Base-by-base conservation (phyloP, 352 stramenopile genomes). In the Pythium utonaiense region DNA sequence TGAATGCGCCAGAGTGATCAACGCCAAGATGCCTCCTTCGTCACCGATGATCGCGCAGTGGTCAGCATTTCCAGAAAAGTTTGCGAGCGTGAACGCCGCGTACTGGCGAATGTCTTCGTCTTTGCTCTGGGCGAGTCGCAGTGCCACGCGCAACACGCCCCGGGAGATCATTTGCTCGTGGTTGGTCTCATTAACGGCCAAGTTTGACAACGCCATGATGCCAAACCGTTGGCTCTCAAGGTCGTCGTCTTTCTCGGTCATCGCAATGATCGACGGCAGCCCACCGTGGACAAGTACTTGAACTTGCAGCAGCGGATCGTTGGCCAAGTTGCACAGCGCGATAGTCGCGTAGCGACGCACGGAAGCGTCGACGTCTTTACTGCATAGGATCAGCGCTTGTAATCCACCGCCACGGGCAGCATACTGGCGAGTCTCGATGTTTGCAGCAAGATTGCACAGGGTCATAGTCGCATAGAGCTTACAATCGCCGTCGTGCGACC, bases 381-480 rank as follows among this genome's bases (percentile, higher is more conserved):
- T 69, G 45, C 74, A 73, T 21, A 98, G 62, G 27, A 98, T 75
- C 24, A 97, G 79, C 19, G 91, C 86, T 65, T 98, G 95, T 9
- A 98, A 67, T 0, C 93, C 95, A 24, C 96, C 96, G 24, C 91
- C 86, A 57, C 88, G 87, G 17, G 87, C 96, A 21, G 88, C 89
- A n/a, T 76, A 74, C 8, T 69, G 62, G 13, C 96, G 80, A 7
- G 93, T 98, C 52, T 97, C 90, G 13, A 82, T 81, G 67, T 98
- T 98, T 7, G 92, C 96, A 16, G 94, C 90, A 47, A 99, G 69
- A 70, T 99, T 99, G 52, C 89, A 91, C 33, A 99, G 73, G 21
- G 95, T 91, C 96, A 99, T 98, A 41, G 89, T 88, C 22, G 95
- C 84, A 59, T 98, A 98, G 6, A 89, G 85, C 57, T 97, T 96